Base-by-base conservation (phyloP, 129 eudicot genomes). In the Heracleum sosnowskyi region DNA sequence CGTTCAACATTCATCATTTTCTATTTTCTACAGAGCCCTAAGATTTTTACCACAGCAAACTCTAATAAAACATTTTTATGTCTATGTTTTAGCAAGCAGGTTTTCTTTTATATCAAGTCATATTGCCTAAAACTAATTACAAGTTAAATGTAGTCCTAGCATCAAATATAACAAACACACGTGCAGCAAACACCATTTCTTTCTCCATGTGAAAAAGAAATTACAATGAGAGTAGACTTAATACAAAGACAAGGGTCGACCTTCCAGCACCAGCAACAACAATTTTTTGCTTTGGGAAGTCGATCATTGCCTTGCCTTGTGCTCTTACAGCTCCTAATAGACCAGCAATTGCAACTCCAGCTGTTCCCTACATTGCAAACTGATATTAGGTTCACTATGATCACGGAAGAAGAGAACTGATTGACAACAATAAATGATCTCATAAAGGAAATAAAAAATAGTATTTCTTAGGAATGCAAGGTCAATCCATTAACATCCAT, bases 201-300 rank as follows among this genome's bases (percentile, higher is more conserved):
- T 37, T 45, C 62, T 18, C 22, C 35, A 71, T 16, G 28, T 37
- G 3, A 16, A 35, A 18, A 10, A 63, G 44, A 35, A 18, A 68
- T 35, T 40, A 22, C 39, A 42, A 35, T 13, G 29, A 17, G 33
- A 28, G 60, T 28, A 47, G 26, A 37, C 39, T 70, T 49, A n/a
- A 16, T 12, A 45, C 16, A 20, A 16, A 33, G 60, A 17, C 15
- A 45, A 40, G 45, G 35, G 75, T 11, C 42, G 26, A 95, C 98
- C 98, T 95, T 85, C 98, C 98, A 75, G 98, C 98, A 77, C 97
- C 97, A 40, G 98, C 98, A 83, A 95, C 97, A 76, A 95, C 97
- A 84, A 95, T 95, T 82, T 84, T 95, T 84, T 87, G 92, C 77
- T 95, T 95, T 55, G 98, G 97, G 76, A 95, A 95, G 82, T 95